Base-by-base conservation (phyloP, 768 basidiomycete species). In the Psilocybe azurescens region DNA sequence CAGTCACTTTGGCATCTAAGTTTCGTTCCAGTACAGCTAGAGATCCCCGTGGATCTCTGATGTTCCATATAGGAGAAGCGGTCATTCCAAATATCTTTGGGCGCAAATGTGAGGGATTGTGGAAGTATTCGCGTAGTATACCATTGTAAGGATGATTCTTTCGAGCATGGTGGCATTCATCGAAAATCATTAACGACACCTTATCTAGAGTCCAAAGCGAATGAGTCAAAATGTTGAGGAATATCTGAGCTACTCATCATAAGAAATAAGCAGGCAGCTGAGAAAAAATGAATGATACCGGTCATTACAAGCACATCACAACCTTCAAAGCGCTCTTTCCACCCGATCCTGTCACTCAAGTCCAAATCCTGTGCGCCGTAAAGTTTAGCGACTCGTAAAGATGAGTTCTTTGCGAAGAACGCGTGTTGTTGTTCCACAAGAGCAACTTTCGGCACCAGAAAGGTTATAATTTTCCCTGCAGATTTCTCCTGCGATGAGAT, bases 11-110 rank as follows among this genome's bases (percentile, higher is more conserved):
- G 18, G 91, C 83, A 72, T 93, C 83, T 72, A 94, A 66, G 66
- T 90, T 93, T 47, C 78, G 76, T 72, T 95, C 92, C 2, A 94
- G 77, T 0, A 79, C 79, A 20, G 77, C 70, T 18, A 96, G 75
- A 2, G 91, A 90, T 24, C 82, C 83, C 18, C 77, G 73, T 0
- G 92, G 86, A 56, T 93, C 84, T 64, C 85, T 89, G 11, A 86
- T 81, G 64, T 92, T 91, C 89, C 90, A 94, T 28, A 94, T 87
- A 0, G 94, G 94, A 16, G 92, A 94, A 0, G 95, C 95, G 0
- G 95, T 96, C 89, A 97, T 91, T 3, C 95, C 95, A 62, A 96
- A 93, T n/a, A 97, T 81, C 71, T 91, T 94, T 9, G 93, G 91
- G n/a, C 89, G 80, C 18, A 77, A 68, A 1, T 53, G 29, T 46